Evolutionary conservation across 805 yeast species (phyloP).

Genomic region (Kluyveromyces wickerhamii): DNA sequence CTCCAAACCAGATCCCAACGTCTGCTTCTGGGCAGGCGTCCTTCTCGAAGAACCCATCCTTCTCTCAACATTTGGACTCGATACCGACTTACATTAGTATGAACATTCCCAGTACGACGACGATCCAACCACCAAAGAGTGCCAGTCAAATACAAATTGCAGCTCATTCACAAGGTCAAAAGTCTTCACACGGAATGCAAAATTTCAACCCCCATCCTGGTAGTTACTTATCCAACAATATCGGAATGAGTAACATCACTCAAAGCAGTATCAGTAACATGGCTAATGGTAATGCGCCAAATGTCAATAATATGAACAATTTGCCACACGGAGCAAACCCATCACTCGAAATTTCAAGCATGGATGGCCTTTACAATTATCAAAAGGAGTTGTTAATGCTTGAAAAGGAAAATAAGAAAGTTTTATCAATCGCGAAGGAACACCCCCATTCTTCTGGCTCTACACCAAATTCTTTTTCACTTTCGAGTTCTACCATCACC

Average conservation of each 20-base stretch:
- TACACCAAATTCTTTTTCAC: conserved; percentile 59
- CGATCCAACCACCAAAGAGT: background rate
- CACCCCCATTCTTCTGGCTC: conserved; percentile 42
- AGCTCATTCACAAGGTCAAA: background rate
- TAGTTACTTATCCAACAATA: background rate
- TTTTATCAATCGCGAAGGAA: conserved; percentile 10
- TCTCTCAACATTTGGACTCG: conserved; percentile 4
- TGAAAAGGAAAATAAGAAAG: conserved; percentile 63
- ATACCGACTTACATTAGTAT: conserved; percentile 6
- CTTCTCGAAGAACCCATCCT: background rate
- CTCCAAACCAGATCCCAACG: background rate
- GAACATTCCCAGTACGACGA: conserved; percentile 2
- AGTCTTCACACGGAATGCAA: background rate
- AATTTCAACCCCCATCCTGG: background rate
- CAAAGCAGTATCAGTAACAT: too few species aligned
- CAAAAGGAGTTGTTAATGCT: conserved; percentile 69
- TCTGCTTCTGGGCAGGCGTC: background rate
- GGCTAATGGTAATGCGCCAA: background rate
- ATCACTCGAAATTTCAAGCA: conserved; percentile 10
- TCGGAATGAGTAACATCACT: conserved; percentile 1
- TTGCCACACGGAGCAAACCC: background rate
- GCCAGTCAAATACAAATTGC: background rate
- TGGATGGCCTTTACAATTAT: conserved; percentile 65
- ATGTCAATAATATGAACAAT: background rate
- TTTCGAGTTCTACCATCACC: conserved; percentile 42